phyloP scores from a whole-genome alignment of 2,329 filamentous ascomycete genomes.

The Alternaria burnsii region DNA sequence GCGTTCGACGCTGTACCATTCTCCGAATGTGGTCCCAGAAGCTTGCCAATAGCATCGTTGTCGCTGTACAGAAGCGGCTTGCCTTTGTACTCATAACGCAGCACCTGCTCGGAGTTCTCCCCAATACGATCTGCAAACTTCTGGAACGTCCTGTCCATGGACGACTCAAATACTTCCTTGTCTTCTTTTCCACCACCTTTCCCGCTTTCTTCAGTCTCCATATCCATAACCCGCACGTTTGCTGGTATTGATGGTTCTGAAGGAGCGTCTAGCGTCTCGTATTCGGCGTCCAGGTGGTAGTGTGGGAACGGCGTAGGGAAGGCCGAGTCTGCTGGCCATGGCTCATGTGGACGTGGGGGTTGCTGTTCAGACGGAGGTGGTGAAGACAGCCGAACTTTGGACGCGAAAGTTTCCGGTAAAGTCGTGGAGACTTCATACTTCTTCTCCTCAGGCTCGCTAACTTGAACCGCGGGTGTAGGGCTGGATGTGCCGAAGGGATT shows the following conservation, averaged over 20 bases:
- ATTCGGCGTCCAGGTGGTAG: slow-evolving; percentile 87
- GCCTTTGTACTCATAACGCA: slow-evolving; percentile 60
- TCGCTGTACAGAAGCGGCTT: slow-evolving; percentile 78
- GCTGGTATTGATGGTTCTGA: slow-evolving; percentile 59
- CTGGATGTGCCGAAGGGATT: slow-evolving; percentile 55
- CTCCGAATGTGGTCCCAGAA: slow-evolving; percentile 57
- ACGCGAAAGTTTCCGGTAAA: slow-evolving; percentile 78
- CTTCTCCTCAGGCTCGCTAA: slow-evolving; percentile 22
- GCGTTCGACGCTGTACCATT: slow-evolving; percentile 34
- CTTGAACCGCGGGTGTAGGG: slow-evolving; percentile 43
- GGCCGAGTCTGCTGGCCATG: slow-evolving; percentile 75
- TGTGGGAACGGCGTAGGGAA: slow-evolving; percentile 77
- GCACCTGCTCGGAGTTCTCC: slow-evolving; percentile 61
- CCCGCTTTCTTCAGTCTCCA: slow-evolving; percentile 43
- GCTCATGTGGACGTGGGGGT: slow-evolving; percentile 62
- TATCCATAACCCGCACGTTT: slow-evolving; percentile 54
- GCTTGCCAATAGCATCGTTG: slow-evolving; percentile 74
- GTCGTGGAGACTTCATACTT: slow-evolving; percentile 50
- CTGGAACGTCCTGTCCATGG: slow-evolving; percentile 61
- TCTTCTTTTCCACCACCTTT: slow-evolving; percentile 53
- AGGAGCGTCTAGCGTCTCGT: slow-evolving; percentile 78
- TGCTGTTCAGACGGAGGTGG: slow-evolving; percentile 48
- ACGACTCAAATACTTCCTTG: slow-evolving; percentile 59
- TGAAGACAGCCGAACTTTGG: slow-evolving; percentile 68
- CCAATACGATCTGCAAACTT: slow-evolving; percentile 60